Evolutionary conservation across 495 filamentous ascomycete genomes (phyloP).

Genomic region (Penicillium paradoxum): DNA sequence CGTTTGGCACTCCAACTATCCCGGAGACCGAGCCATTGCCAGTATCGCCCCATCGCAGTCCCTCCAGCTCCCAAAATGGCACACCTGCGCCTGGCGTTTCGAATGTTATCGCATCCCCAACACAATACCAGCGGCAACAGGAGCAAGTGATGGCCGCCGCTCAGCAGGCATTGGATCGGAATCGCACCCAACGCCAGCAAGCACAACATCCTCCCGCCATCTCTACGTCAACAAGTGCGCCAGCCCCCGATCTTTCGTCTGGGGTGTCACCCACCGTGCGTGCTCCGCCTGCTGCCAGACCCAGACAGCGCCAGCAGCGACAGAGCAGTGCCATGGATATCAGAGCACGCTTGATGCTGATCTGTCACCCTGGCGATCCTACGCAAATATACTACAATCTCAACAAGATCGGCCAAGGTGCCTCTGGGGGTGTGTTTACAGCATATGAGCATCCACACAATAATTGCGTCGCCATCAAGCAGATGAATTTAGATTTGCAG

Average conservation of each 20-base stretch:
- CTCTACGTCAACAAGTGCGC: slow-evolving; percentile 17
- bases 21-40: slow-evolving; percentile 54
- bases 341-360: slow-evolving; percentile 71
- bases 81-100: slow-evolving; percentile 27
- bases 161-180: slow-evolving; percentile 63
- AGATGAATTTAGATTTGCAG: slow-evolving; percentile 98
- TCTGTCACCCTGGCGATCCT: slow-evolving; percentile 86
- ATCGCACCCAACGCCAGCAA: slow-evolving; percentile 61
- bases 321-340: slow-evolving; percentile 78
- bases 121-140: slow-evolving; percentile 80
- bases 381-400: slow-evolving; percentile 80
- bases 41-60: slow-evolving; percentile 40
- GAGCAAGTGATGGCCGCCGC: slow-evolving; percentile 71
- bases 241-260: slow-evolving; percentile 22
- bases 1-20: slow-evolving; percentile 33
- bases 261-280: slow-evolving; percentile 55
- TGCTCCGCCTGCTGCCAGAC: slow-evolving; percentile 57
- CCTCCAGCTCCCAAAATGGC: slow-evolving; percentile 42
- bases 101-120: slow-evolving; percentile 35
- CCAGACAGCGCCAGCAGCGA: slow-evolving; percentile 68
- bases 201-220: slow-evolving; percentile 20
- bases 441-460: slow-evolving; percentile 81
- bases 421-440: slow-evolving; percentile 92
- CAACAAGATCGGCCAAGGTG: slow-evolving; percentile 95
- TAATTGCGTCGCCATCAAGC: slow-evolving; percentile 93